These are phyloP conservation scores for Pythium myriotylum DNA, from an alignment of 352 stramenopile species.

Conservation along the genomic window DNA sequence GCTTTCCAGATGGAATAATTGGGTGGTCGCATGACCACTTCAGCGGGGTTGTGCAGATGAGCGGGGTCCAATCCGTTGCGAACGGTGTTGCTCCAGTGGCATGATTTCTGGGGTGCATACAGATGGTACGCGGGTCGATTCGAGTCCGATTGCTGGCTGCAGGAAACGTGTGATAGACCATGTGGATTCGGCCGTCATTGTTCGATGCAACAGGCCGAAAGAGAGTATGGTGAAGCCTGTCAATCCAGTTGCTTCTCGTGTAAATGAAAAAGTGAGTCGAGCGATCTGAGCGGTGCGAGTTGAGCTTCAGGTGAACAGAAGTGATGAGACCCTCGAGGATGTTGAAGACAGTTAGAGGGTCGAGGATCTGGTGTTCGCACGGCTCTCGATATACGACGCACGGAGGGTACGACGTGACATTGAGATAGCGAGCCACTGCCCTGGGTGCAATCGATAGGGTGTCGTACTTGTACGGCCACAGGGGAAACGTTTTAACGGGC, in stretches of 20 bases:
- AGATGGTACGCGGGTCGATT: background rate
- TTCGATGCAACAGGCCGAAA: conserved; percentile 4
- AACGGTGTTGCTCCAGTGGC: background rate
- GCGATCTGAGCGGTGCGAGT: background rate
- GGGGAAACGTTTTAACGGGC: conserved; percentile 2
- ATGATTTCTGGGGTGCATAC: background rate
- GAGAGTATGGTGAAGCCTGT: conserved; percentile 38
- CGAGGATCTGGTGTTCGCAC: conserved; percentile 17
- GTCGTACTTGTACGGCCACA: conserved; percentile 28
- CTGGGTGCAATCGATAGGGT: conserved; percentile 21
- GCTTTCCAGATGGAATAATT: background rate
- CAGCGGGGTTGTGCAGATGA: conserved; percentile 7
- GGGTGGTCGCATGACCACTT: conserved; percentile 12
- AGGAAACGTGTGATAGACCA: background rate
- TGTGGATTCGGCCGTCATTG: conserved; percentile 4
- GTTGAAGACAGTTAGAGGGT: conserved; percentile 29
- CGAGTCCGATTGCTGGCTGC: background rate
- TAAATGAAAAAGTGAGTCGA: conserved; percentile 7
- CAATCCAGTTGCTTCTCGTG: conserved; percentile 35
- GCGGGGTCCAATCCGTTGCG: background rate
- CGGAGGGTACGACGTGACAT: conserved; percentile 23
- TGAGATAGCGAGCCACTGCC: conserved; percentile 9
- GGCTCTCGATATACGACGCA: conserved; percentile 37
- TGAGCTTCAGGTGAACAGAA: conserved; percentile 3
- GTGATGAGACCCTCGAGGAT: conserved; percentile 42